Conservation (phyloP, 192 early-diverging fungal species). For the Linnemannia exigua region DNA sequence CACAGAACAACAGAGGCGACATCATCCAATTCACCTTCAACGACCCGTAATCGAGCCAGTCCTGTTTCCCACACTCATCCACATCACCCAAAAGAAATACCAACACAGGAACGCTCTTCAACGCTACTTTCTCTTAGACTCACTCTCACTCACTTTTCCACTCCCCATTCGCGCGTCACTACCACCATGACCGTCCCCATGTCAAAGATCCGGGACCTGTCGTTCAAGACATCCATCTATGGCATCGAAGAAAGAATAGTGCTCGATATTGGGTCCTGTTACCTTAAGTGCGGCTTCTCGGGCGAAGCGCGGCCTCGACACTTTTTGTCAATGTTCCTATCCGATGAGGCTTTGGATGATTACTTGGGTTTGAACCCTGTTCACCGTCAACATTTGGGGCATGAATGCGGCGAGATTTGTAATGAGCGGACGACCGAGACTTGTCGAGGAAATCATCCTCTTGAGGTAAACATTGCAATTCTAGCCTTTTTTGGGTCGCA, state of each 20-base stretch:
- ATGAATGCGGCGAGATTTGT: constrained; percentile 41
- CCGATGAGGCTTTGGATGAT: constrained; percentile 56
- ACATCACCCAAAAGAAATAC: neutral
- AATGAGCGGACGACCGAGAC: constrained; percentile 37
- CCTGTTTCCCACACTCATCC: neutral
- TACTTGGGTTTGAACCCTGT: constrained; percentile 55
- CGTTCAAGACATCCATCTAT: constrained; percentile 70
- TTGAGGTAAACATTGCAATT: constrained; percentile 46
- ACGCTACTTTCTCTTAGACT: neutral
- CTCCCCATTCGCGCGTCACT: neutral
- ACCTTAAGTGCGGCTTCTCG: constrained; percentile 89
- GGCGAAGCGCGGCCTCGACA: constrained; percentile 86
- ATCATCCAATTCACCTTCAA: neutral
- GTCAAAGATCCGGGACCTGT: constrained; percentile 48
- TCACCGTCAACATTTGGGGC: constrained; percentile 60
- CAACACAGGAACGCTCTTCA: neutral
- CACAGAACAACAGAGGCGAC: neutral
- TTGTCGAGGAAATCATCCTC: constrained; percentile 26
- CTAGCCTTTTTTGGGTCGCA: neutral
- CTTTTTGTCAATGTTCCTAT: constrained; percentile 67
- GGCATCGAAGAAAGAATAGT: constrained; percentile 89
- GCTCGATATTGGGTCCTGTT: constrained; percentile 86
- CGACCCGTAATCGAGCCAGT: neutral
- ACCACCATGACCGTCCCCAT: constrained; percentile 42
- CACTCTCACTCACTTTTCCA: neutral